phyloP scores from a whole-genome alignment of 139 green algal genomes.

The Eudorina sp. region DNA sequence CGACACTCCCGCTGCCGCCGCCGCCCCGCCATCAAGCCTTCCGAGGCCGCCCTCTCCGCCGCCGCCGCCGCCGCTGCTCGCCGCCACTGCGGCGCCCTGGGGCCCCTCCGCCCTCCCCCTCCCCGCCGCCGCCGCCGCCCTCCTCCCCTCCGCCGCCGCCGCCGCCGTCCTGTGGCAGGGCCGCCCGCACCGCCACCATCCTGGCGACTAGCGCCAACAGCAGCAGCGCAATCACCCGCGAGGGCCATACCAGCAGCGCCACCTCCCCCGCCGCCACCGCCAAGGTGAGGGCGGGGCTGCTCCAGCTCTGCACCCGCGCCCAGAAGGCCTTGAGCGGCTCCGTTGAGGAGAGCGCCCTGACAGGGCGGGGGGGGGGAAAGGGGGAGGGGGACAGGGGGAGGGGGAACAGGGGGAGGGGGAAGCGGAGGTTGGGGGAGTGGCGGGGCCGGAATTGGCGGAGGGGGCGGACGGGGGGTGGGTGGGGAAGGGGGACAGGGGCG shows the following conservation, averaged over 20 bases:
- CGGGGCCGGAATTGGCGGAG: too few relatives aligned
- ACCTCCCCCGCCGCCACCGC: slow-evolving; percentile 21
- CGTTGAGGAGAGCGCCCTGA: slow-evolving; percentile 17
- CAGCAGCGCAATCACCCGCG: neutral
- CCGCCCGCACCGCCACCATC: neutral
- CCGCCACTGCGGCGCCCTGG: neutral
- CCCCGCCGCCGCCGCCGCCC: neutral
- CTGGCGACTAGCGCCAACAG: neutral
- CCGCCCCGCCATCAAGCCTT: neutral
- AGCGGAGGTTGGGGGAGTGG: too few relatives aligned
- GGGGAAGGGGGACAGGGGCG: too few relatives aligned
- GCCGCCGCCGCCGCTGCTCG: neutral
- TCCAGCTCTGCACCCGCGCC: slow-evolving; percentile 31
- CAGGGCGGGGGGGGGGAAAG: neutral
- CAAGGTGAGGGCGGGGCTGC: slow-evolving; percentile 3
- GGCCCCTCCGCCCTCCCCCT: neutral
- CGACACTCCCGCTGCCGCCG: neutral
- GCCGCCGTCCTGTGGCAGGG: neutral
- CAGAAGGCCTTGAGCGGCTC: slow-evolving; percentile 33
- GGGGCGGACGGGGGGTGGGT: too few relatives aligned
- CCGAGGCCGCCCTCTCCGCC: neutral
- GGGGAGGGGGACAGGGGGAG: too few relatives aligned
- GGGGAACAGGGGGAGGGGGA: neutral
- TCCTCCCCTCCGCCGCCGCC: neutral
- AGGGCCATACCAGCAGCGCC: slow-evolving; percentile 35